Conservation (phyloP, 768 basidiomycete species). For the Mycena galopus region DNA sequence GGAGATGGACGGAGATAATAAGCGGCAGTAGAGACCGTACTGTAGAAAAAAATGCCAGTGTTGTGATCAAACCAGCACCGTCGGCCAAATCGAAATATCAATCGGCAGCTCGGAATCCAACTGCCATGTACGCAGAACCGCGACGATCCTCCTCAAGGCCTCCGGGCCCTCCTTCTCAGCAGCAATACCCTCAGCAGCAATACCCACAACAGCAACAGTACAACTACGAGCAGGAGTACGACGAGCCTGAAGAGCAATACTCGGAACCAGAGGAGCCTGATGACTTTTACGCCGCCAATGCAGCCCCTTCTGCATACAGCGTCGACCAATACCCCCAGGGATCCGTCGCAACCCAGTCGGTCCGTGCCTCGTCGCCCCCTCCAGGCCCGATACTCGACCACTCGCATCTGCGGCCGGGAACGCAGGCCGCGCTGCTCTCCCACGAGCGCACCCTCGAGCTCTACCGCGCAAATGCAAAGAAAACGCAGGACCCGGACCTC, state of each 20-base stretch:
- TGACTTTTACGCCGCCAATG: constrained; percentile 60
- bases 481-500: constrained; percentile 96
- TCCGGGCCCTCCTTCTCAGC: constrained; percentile 43
- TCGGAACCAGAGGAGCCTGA: constrained; percentile 61
- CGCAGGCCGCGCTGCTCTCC: constrained; percentile 91
- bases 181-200: constrained; percentile 39
- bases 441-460: constrained; percentile 97
- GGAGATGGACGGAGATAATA: not conserved
- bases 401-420: constrained; percentile 93
- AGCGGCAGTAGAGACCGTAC: not conserved
- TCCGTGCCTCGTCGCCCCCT: constrained; percentile 77
- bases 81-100: too few relatives aligned
- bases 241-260: constrained; percentile 55
- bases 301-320: constrained; percentile 47
- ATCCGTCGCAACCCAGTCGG: constrained; percentile 63
- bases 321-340: constrained; percentile 44
- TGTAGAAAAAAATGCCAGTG: not conserved
- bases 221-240: constrained; percentile 47
- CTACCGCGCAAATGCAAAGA: constrained; percentile 98
- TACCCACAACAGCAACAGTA: constrained; percentile 46
- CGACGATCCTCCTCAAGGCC: constrained; percentile 44
- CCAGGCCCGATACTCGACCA: constrained; percentile 85
- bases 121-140: constrained; percentile 43
- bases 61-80: not conserved
- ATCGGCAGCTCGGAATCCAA: not conserved